Conservation (phyloP, 2,329 filamentous ascomycete species). For the Xylaria sp. region DNA sequence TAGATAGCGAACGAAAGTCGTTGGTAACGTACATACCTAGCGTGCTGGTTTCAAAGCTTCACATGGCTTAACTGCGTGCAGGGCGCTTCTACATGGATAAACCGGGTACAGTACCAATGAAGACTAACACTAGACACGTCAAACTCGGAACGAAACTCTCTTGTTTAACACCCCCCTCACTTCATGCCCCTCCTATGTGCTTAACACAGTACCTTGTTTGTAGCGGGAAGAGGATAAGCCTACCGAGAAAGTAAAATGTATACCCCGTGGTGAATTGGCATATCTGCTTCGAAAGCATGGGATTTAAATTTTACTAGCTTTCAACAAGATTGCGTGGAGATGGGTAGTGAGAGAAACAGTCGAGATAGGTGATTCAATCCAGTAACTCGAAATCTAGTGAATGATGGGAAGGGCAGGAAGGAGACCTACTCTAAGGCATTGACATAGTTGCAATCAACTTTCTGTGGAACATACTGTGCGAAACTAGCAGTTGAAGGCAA, state of each 20-base stretch:
- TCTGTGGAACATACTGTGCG: conserved; percentile 26
- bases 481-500: conserved; percentile 10
- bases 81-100: conserved; percentile 39
- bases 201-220: conserved; percentile 26
- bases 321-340: neutral
- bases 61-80: conserved; percentile 37
- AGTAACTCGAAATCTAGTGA: neutral
- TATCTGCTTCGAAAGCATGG: conserved; percentile 1
- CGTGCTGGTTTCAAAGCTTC: conserved; percentile 25
- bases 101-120: conserved; percentile 30
- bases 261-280: neutral
- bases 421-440: conserved; percentile 2
- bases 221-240: neutral
- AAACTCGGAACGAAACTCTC: conserved; percentile 41
- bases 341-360: neutral
- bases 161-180: conserved; percentile 32
- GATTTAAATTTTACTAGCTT: neutral
- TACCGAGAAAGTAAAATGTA: neutral
- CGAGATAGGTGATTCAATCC: neutral
- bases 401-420: neutral
- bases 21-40: conserved; percentile 31
- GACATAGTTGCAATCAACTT: neutral
- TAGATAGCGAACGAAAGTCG: conserved; percentile 27
- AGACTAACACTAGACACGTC: conserved; percentile 35
- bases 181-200: conserved; percentile 29